Evolutionary conservation across 179 eudicot genomes (phyloP), one percentile per base, ranked within the genome.

Genomic region (Monotropa hypopitys): DNA sequence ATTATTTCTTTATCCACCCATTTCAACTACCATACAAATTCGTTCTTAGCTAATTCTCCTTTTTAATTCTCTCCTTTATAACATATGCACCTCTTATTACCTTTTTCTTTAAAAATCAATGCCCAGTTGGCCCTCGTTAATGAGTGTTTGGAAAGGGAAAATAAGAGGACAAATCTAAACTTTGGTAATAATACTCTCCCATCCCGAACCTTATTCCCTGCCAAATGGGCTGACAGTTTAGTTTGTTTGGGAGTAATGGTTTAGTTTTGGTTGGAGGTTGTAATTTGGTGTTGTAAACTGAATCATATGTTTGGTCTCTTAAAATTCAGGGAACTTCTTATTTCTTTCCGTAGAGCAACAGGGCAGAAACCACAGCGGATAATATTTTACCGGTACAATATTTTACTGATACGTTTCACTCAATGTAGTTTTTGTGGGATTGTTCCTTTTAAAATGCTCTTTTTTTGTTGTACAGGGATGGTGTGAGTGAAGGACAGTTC

Each of bases 401-500:
- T 7, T 53, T 65, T 15, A 59, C 49, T 74, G 28, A 35, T 26
- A 6, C 7, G 23, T 16, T 59, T 75, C 4, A 15, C 40, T 51
- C 56, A 45, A 74, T 49, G 28, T 0, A 11, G 38, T 11, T 26
- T 59, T 59, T 26, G 35, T 0, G 7, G 4, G 68, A 32, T 16
- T 7, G 4, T 67, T 9, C 45, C 7, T 56, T 59, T 12, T 28
- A 45, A 10, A 57, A 26, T 42, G 11, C 43, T 4, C 3, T 3
- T 28, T 30, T n/a, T 32, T 16, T 61, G 6, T 76, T 3, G 43
- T 26, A 79, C 78, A 93, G 98, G 87, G 98, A 93, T 82, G 98
- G 98, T 67, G 97, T 93, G 43, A 93, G 98, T 66, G 97, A 93
- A 69, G 98, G 98, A 65, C 97, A 93, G 76, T 93, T 93, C 81